Evolutionary conservation across 257 asterid genomes (phyloP).

Genomic region (Nicotiana obtusifolia): DNA sequence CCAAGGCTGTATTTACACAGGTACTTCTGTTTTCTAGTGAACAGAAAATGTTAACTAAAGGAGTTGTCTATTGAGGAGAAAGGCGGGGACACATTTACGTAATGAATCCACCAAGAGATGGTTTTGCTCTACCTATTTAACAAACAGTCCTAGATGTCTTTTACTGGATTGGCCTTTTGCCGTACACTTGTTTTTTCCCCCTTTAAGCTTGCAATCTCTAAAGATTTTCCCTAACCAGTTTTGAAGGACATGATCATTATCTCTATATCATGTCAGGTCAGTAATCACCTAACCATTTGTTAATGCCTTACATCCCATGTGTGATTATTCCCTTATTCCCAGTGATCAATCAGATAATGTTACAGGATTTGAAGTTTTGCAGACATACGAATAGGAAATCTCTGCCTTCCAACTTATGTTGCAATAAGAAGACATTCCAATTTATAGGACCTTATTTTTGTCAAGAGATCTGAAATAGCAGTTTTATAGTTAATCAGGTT

Average conservation of each 20-base stretch:
- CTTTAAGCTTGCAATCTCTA: background rate
- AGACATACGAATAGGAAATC: background rate
- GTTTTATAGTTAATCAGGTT: background rate
- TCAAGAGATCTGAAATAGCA: background rate
- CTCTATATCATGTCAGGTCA: background rate
- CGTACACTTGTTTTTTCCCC: background rate
- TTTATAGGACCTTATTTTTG: background rate
- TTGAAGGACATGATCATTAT: background rate
- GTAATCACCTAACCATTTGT: background rate
- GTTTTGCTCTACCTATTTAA: background rate
- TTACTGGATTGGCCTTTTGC: background rate
- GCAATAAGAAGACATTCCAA: background rate
- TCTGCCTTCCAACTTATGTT: background rate
- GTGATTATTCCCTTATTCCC: background rate
- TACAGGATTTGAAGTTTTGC: background rate
- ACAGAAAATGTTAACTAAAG: background rate
- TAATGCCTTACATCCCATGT: background rate
- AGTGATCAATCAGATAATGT: background rate
- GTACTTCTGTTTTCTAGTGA: slow-evolving; percentile 23
- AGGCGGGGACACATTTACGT: background rate
- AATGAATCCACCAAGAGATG: background rate
- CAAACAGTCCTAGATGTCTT: background rate
- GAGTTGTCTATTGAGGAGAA: background rate
- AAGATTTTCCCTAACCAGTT: background rate
- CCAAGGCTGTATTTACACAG: slow-evolving; percentile 87